Conservation (phyloP, 73 alveolate genomes). For the Breviolum minutum region DNA sequence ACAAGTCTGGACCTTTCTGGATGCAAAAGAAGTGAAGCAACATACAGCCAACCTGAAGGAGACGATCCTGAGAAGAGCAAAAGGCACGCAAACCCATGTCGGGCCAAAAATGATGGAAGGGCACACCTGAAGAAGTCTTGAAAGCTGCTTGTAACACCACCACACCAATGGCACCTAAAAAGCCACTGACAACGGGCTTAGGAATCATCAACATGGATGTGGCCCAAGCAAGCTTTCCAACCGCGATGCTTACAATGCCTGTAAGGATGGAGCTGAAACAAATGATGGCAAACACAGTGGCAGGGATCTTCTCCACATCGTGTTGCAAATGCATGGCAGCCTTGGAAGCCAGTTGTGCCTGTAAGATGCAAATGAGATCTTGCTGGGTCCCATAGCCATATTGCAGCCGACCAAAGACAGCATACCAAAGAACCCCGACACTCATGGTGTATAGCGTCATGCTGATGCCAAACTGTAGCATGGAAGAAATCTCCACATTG, state of each 20-base stretch:
- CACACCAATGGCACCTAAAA: slow-evolving; percentile 84
- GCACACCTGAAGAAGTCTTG: slow-evolving; percentile 72
- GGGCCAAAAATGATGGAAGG: slow-evolving; percentile 81
- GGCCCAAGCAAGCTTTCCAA: slow-evolving; percentile 77
- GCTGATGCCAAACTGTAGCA: slow-evolving; percentile 87
- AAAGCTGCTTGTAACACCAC: slow-evolving; percentile 69
- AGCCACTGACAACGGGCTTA: slow-evolving; percentile 91
- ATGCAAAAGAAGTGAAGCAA: slow-evolving; percentile 63
- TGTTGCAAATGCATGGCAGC: slow-evolving; percentile 34
- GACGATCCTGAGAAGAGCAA: slow-evolving; percentile 42
- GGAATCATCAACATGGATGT: slow-evolving; percentile 89
- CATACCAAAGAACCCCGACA: slow-evolving; percentile 53
- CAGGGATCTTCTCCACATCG: slow-evolving; percentile 43
- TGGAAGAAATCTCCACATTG: slow-evolving; percentile 71
- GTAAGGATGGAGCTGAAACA: slow-evolving; percentile 38
- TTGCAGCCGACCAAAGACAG: slow-evolving; percentile 74
- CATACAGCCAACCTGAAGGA: slow-evolving; percentile 69
- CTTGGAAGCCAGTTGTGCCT: slow-evolving; percentile 58
- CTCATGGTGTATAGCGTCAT: slow-evolving; percentile 65
- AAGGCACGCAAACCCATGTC: slow-evolving; percentile 50
- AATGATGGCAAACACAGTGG: slow-evolving; percentile 79
- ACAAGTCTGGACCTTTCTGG: slow-evolving; percentile 36
- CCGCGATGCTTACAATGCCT: slow-evolving; percentile 58
- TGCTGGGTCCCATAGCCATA: slow-evolving; percentile 94
- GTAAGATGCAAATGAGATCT: slow-evolving; percentile 79